These are phyloP conservation scores for Mycena indigotica DNA, from an alignment of 768 basidiomycete genomes.

Conservation along the genomic window DNA sequence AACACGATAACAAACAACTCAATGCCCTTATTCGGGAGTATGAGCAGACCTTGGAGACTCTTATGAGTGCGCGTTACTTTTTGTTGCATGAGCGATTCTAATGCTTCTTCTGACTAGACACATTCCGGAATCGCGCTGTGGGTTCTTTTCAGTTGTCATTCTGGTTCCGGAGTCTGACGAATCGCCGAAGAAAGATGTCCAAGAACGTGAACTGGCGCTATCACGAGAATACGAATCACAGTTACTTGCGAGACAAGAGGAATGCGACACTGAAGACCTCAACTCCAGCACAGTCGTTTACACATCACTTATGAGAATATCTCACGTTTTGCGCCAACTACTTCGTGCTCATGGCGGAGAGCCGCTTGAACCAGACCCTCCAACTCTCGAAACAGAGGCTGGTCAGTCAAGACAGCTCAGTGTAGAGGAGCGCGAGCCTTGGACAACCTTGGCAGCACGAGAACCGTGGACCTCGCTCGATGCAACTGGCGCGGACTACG, in stretches of 20 bases:
- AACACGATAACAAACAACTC: constrained; percentile 96
- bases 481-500: constrained; percentile 61
- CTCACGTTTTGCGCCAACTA: constrained; percentile 66
- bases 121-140: constrained; percentile 91
- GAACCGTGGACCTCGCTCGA: constrained; percentile 39
- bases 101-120: constrained; percentile 33
- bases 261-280: constrained; percentile 59
- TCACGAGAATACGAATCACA: constrained; percentile 90
- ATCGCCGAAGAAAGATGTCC: constrained; percentile 77
- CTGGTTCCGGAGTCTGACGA: constrained; percentile 6
- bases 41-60: constrained; percentile 91
- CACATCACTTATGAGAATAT: constrained; percentile 68
- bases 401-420: constrained; percentile 21
- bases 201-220: constrained; percentile 86
- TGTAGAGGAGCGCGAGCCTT: constrained; percentile 44
- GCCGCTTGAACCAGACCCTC: constrained; percentile 30
- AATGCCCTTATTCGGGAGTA: constrained; percentile 91
- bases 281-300: constrained; percentile 66
- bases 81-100: background rate
- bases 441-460: constrained; percentile 36
- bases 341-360: constrained; percentile 75
- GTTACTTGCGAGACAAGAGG: constrained; percentile 75
- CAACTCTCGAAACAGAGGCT: constrained; percentile 3
- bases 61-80: constrained; percentile 69
- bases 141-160: constrained; percentile 29